phyloP scores from a whole-genome alignment of 2,329 filamentous ascomycete genomes.

The Trichoderma oligosporum region DNA sequence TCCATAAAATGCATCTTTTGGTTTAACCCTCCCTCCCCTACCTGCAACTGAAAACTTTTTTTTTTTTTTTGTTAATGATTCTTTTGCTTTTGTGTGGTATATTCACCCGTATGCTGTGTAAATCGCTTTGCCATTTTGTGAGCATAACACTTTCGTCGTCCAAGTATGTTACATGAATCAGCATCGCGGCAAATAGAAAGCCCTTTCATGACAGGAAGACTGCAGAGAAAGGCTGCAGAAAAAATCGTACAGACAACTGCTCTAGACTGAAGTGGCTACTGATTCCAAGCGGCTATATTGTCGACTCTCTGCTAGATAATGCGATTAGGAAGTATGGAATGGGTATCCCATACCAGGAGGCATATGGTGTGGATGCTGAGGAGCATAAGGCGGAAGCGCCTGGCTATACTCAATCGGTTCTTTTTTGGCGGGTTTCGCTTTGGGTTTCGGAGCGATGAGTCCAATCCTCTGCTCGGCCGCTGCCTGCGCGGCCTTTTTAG shows the following conservation, averaged over 20 bases:
- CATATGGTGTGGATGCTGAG: slow-evolving; percentile 28
- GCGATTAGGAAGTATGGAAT: slow-evolving; percentile 22
- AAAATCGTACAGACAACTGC: neutral
- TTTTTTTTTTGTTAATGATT: neutral
- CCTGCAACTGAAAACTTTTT: neutral
- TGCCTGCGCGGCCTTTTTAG: slow-evolving; percentile 52
- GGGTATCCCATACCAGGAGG: slow-evolving; percentile 30
- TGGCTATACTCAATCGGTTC: slow-evolving; percentile 29
- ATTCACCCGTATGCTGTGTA: neutral
- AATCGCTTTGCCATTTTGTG: slow-evolving; percentile 1
- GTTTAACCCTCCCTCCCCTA: neutral
- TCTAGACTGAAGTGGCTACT: neutral
- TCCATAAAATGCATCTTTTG: slow-evolving; percentile 5
- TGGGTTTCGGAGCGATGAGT: slow-evolving; percentile 37
- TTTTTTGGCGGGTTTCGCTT: slow-evolving; percentile 36
- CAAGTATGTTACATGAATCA: slow-evolving; percentile 15
- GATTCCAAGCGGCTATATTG: neutral
- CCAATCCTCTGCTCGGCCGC: slow-evolving; percentile 38
- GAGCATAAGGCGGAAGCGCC: slow-evolving; percentile 10
- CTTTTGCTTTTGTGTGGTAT: neutral
- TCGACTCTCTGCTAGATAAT: neutral
- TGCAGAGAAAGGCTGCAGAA: neutral
- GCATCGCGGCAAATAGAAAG: neutral
- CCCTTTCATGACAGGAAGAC: neutral
- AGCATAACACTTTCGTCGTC: slow-evolving; percentile 1